Conservation (phyloP, 768 basidiomycete genomes). For the Gelatoporia subvermispora region DNA sequence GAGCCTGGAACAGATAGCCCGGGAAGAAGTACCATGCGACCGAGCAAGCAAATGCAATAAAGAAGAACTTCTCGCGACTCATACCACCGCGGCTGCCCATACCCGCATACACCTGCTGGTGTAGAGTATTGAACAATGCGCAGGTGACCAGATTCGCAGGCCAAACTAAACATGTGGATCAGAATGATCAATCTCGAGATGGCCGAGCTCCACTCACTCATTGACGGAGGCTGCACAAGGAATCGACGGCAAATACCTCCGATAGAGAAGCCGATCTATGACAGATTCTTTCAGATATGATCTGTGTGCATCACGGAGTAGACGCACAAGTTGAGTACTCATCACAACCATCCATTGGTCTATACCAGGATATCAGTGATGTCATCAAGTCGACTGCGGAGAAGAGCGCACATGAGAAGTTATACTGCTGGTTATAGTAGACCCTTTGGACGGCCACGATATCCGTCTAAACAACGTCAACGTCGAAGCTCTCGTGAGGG, state of each 20-base stretch:
- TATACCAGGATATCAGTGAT: constrained; percentile 20
- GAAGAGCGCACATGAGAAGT: constrained; percentile 39
- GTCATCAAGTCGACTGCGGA: constrained; percentile 1
- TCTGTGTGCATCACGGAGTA: constrained; percentile 7
- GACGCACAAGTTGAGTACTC: constrained; percentile 70
- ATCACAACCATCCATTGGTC: constrained; percentile 81
- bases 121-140: constrained; percentile 73
- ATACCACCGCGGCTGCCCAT: constrained; percentile 57
- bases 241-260: constrained; percentile 74
- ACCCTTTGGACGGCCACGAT: constrained; percentile 70
- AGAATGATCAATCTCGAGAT: background rate
- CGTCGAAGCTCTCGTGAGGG: background rate
- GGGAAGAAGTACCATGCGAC: constrained; percentile 62
- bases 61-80: constrained; percentile 74
- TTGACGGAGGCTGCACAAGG: constrained; percentile 53
- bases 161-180: constrained; percentile 45
- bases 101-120: constrained; percentile 63
- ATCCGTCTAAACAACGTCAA: constrained; percentile 41
- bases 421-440: constrained; percentile 56
- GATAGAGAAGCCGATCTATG: constrained; percentile 78
- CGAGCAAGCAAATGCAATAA: constrained; percentile 54
- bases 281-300: constrained; percentile 20
- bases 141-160: constrained; percentile 71
- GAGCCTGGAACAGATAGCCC: constrained; percentile 78
- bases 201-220: constrained; percentile 33